These are phyloP conservation scores for Termitomyces heimii DNA, from an alignment of 768 basidiomycete genomes.

Conservation along the genomic window DNA sequence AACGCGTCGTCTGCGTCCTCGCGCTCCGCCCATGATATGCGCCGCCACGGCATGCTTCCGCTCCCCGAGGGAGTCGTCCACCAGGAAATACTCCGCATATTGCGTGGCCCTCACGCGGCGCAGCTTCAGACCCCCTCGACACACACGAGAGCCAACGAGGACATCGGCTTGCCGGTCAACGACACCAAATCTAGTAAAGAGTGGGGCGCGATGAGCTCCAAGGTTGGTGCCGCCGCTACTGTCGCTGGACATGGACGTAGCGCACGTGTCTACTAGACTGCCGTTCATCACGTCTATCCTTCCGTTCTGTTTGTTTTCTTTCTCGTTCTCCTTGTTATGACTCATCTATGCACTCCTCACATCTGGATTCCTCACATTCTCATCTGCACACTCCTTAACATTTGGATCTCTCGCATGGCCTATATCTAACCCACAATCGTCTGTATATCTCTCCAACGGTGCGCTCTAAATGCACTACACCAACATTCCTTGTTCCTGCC, in stretches of 20 bases:
- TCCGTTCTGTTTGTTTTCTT: not conserved
- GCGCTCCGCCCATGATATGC: slow-evolving; percentile 5
- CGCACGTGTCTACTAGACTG: slow-evolving; percentile 1
- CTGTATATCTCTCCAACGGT: not conserved
- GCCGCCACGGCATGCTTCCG: not conserved
- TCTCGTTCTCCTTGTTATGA: not conserved
- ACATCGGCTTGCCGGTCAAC: slow-evolving; percentile 6
- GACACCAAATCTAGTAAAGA: slow-evolving; percentile 1
- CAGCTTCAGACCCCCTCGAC: slow-evolving; percentile 2
- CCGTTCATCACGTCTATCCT: not conserved
- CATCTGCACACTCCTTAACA: not conserved
- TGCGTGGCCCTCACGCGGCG: slow-evolving; percentile 11
- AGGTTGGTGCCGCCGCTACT: slow-evolving; percentile 4
- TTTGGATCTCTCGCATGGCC: not conserved
- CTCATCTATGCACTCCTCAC: too few relatives aligned
- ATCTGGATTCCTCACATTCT: not conserved
- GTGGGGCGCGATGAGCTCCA: slow-evolving; percentile 4
- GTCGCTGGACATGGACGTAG: slow-evolving; percentile 9
- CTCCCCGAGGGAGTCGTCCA: not conserved
- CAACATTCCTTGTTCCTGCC: not conserved
- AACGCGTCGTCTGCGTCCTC: slow-evolving; percentile 13
- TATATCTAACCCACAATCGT: not conserved
- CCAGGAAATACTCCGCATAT: slow-evolving; percentile 4
- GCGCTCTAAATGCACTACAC: not conserved
- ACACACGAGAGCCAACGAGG: not conserved